Evolutionary conservation across 306 rosid genomes (phyloP), one percentile per base, ranked within the genome.

Genomic region (Cyamopsis tetragonoloba): DNA sequence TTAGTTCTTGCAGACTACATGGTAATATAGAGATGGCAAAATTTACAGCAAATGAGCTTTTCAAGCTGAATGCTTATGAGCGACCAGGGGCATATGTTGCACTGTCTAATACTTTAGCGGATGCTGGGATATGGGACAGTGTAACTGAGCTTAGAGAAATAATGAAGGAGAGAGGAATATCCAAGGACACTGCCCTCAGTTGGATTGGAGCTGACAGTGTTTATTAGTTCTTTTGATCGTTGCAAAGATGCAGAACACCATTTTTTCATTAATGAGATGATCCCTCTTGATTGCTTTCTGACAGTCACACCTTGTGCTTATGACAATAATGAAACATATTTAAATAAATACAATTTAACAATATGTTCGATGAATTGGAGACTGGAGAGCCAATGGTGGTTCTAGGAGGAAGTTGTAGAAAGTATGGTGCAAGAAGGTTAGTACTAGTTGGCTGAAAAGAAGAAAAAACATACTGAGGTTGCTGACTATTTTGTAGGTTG

Each of bases 1-100:
- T 93, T 58, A 83, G 97, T 83, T 86, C 98, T 0, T 88, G 93
- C 70, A 83, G 84, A 66, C 80, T 89, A 27, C 96, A 93, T 56
- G 95, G 93, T 11, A 53, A 86, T 55, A 62, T 68, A 39, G 96
- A 86, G 78, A 86, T 89, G 87, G 98, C 96, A 30, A 81, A 72
- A 44, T 37, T 75, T 43, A 89, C 95, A 55, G 91, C 92, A 62
- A 51, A 68, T 31, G 95, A 92, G 71, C 84, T 92, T 67, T 92
- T 92, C 73, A 89, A 79, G 82, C 56, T 87, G 79, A 89, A 85
- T 39, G 77, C 84, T 3, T 31, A 74, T 39, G 73, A 70, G 62
- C 78, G 92, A 44, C 96, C 96, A 0, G 96, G 98, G 64, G 98
- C 96, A 30, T 92, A 85, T 77, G 82, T 89, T 75, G 83, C 95